Base-by-base conservation (phyloP, 192 early-diverging fungal species). In the Linnemannia exigua region DNA sequence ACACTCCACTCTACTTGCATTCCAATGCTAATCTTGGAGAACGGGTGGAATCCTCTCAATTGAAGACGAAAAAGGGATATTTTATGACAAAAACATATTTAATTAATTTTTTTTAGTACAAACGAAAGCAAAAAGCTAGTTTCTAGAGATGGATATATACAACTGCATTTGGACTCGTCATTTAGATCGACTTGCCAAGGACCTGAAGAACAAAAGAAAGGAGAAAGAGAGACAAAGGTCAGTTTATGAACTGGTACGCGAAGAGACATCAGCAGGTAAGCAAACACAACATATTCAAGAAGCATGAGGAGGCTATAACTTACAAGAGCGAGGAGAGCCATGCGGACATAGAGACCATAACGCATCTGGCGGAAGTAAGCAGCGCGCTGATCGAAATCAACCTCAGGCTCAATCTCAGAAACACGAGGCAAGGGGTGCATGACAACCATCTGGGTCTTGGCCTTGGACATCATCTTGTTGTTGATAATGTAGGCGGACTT, bases 301-400 rank as follows among this genome's bases (percentile, higher is more conserved):
- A 8, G 5, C 2, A n/a, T 11, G 46, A 37, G 70, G 5, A 33
- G 35, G 19, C 25, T 47, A 73, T 19, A 37, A 76, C 80, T 79
- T 88, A 96, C 96, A 67, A 99, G 91, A 51, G 97, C 96, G 73
- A 99, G 89, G 35, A 99, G 90, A 14, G 98, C 98, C 98, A 99
- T 99, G 67, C 98, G 93, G 8, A 99, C 98, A 91, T 95, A 99
- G 87, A 99, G 91, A 75, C 98, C 98, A 89, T 99, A 98, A 35
- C 93, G 91, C 98, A 99, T 99, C 89, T 99, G 98, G 72, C 98
- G 91, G 92, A 99, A 99, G 90, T 99, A 99, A 28, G 97, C 97
- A 20, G 98, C 97, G 48, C 98, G 93, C 87, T 95, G 96, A 87
- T 99, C 98, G 78, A 98, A 98, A 86, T 99, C 98, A 35, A 99